Base-by-base conservation (phyloP, 768 basidiomycete genomes). In the Leucogyrophana mollusca region DNA sequence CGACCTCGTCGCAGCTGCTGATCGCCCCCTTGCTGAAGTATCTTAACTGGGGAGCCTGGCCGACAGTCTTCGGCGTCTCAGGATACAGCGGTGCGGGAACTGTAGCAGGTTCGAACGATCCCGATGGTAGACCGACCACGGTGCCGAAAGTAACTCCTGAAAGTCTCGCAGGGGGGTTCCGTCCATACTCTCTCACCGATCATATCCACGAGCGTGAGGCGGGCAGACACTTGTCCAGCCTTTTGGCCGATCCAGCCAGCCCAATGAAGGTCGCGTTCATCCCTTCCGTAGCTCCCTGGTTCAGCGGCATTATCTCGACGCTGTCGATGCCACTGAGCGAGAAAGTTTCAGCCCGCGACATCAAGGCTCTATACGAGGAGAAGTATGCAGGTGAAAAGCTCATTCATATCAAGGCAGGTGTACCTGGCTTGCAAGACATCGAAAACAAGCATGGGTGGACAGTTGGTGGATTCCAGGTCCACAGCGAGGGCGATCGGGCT, bases 141-240 rank as follows among this genome's bases (percentile, higher is more conserved):
- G 72, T 82, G 11, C 85, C 96, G 35, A 98, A 98, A 66, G 79
- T 96, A 11, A 73, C 83, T 1, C 75, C 89, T 0, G 83, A 89
- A 54, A 83, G 76, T 50, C 81, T 99, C 11, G 72, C 69, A 2
- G 85, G 87, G 10, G 89, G 85, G 2, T 68, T 97, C 39, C 79
- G 83, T 43, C 86, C 94, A 6, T 99, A 99, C 69, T 59, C 91
- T 1, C 71, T 99, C 39, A 99, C 96, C 11, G 94, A 94, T 65
- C 96, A 99, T 69, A 96, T 99, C 59, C 96, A 99, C 73, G 96
- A 99, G 66, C 89, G 96, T 36, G 96, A 99, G 68, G 91, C 94
- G 0, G 83, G 85, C 3, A 72, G 73, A 54, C 96, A 96, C 65
- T 82, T 99, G 41, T 82, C 87, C 7, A 66, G 65, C 3, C 77